phyloP scores from a whole-genome alignment of 2,329 filamentous ascomycete genomes.

The Alternaria ethzedia region DNA sequence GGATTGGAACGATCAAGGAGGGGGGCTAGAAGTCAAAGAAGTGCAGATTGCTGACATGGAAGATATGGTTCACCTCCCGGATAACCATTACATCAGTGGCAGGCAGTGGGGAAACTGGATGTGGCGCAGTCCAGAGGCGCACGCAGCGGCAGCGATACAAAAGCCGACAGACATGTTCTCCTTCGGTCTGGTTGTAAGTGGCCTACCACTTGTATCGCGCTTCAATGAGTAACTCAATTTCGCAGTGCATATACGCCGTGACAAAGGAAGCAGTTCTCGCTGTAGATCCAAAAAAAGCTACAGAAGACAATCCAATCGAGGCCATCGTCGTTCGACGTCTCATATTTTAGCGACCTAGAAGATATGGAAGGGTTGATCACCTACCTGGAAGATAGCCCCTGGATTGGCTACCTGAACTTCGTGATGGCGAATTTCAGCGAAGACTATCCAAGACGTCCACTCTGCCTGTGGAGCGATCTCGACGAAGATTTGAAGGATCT shows the following conservation, averaged over 20 bases:
- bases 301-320: not conserved
- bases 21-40: slow-evolving; percentile 40
- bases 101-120: slow-evolving; percentile 52
- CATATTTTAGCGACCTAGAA: not conserved
- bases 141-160: slow-evolving; percentile 48
- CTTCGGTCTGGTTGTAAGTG: slow-evolving; percentile 53
- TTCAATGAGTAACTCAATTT: not conserved
- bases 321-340: not conserved
- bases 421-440: not conserved
- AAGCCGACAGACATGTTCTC: slow-evolving; percentile 55
- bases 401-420: not conserved
- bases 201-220: not conserved
- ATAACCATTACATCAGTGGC: slow-evolving; percentile 47
- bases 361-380: not conserved
- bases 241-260: not conserved
- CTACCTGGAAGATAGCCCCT: not conserved
- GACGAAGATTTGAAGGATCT: not conserved
- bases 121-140: slow-evolving; percentile 56
- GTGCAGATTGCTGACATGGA: slow-evolving; percentile 53
- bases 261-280: not conserved
- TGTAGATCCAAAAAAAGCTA: not conserved
- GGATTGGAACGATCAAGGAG: slow-evolving; percentile 42
- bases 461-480: not conserved
- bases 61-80: slow-evolving; percentile 50
- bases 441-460: not conserved